A percentile compares a stretch with the other conserved stretches of the same genome.
Conservation (phyloP, 2,329 filamentous ascomycete species). For the Ceratocystis papillata region DNA sequence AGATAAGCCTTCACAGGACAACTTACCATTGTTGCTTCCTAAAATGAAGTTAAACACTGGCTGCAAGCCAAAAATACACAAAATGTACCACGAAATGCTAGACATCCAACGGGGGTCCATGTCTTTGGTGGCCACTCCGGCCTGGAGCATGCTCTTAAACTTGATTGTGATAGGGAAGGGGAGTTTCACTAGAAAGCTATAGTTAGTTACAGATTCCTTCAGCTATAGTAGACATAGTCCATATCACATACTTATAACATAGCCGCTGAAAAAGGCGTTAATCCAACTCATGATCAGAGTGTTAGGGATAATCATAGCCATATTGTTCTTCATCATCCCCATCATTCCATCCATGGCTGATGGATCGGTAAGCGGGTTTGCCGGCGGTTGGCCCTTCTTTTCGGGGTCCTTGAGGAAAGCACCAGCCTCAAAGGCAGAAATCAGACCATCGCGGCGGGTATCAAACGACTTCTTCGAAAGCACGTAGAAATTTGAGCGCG, state of each 20-base stretch:
- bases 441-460: slow-evolving; percentile 66
- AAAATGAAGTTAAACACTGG: slow-evolving; percentile 95
- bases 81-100: slow-evolving; percentile 96
- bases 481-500: slow-evolving; percentile 71
- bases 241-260: slow-evolving; percentile 69
- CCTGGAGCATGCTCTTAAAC: slow-evolving; percentile 99
- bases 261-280: slow-evolving; percentile 96
- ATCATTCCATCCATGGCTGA: slow-evolving; percentile 99
- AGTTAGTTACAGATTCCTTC: not conserved
- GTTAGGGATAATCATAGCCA: slow-evolving; percentile 99
- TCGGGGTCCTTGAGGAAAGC: slow-evolving; percentile 84
- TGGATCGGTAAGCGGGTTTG: slow-evolving; percentile 92
- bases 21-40: slow-evolving; percentile 84
- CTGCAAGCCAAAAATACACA: slow-evolving; percentile 92
- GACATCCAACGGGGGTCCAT: slow-evolving; percentile 98
- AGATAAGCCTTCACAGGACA: too few relatives aligned
- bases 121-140: slow-evolving; percentile 87
- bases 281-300: slow-evolving; percentile 99
- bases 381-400: slow-evolving; percentile 69
- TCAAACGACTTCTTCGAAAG: slow-evolving; percentile 70
- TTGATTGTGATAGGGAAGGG: slow-evolving; percentile 96
- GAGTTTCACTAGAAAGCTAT: slow-evolving; percentile 60
- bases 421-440: slow-evolving; percentile 72
- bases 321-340: slow-evolving; percentile 99
- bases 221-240: not conserved